These are phyloP conservation scores for Aspergillus tamarii DNA, from an alignment of 2,329 filamentous ascomycete species.

Conservation along the genomic window DNA sequence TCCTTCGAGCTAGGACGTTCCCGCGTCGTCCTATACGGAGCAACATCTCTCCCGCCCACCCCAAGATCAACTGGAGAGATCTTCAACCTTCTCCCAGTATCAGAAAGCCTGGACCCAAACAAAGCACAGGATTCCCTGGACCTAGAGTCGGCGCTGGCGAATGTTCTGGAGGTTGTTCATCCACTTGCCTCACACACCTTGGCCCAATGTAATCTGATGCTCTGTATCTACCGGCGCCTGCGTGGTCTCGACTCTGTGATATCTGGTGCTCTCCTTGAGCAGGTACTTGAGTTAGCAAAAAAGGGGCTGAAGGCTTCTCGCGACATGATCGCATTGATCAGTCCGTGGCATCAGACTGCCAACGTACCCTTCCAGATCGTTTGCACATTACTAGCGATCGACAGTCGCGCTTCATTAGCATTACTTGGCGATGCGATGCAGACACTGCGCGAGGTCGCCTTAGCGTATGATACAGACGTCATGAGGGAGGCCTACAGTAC, in stretches of 20 bases:
- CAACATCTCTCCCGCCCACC: conserved; percentile 47
- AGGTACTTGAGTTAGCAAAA: conserved; percentile 50
- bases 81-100: conserved; percentile 56
- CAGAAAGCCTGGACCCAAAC: conserved; percentile 58
- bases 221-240: conserved; percentile 60
- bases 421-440: conserved; percentile 57
- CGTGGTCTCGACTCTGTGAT: conserved; percentile 55
- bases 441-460: conserved; percentile 47
- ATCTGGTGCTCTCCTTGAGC: conserved; percentile 47
- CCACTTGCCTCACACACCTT: conserved; percentile 49
- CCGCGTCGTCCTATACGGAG: conserved; percentile 53
- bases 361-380: conserved; percentile 64
- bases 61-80: conserved; percentile 51
- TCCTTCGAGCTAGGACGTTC: conserved; percentile 63
- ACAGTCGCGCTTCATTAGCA: conserved; percentile 53
- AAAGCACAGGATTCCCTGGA: conserved; percentile 46
- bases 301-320: conserved; percentile 54
- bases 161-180: conserved; percentile 47
- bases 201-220: conserved; percentile 58
- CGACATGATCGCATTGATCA: conserved; percentile 47
- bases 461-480: conserved; percentile 50
- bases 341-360: conserved; percentile 63
- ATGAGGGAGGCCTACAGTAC: conserved; percentile 60
- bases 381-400: conserved; percentile 59
- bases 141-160: conserved; percentile 48